These are phyloP conservation scores for Malus sieversii DNA, from an alignment of 306 rosid genomes.

Conservation along the genomic window DNA sequence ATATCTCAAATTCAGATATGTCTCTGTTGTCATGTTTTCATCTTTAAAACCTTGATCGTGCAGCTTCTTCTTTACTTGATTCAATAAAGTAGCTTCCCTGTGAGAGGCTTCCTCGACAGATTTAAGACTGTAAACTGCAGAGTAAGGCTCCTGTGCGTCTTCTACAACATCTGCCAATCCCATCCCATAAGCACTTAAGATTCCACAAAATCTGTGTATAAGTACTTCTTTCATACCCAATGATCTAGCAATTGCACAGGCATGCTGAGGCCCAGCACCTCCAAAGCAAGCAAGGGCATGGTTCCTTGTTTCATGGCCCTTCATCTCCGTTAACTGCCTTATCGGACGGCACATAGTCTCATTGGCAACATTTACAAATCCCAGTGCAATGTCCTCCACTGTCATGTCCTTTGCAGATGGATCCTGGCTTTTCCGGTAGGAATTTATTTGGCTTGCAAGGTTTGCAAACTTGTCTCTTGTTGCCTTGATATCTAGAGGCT, in stretches of 20 bases:
- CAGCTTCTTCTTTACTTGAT: conserved; percentile 62
- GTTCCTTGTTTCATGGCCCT: conserved; percentile 88
- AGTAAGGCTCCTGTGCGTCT: conserved; percentile 88
- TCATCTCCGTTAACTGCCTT: conserved; percentile 93
- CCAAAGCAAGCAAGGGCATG: conserved; percentile 99
- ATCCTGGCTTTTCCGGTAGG: conserved; percentile 55
- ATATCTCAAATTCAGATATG: conserved; percentile 81
- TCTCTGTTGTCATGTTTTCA: conserved; percentile 55
- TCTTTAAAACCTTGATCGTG: conserved; percentile 70
- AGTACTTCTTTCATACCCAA: conserved; percentile 91
- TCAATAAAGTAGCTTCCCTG: conserved; percentile 53
- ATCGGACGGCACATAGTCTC: conserved; percentile 97
- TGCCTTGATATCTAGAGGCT: conserved; percentile 63
- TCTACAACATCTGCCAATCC: conserved; percentile 97
- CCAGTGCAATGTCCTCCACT: conserved; percentile 76
- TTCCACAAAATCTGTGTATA: conserved; percentile 84
- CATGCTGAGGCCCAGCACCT: conserved; percentile 98
- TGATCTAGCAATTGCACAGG: conserved; percentile 92
- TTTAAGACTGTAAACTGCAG: conserved; percentile 56
- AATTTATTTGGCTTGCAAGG: conserved; percentile 66
- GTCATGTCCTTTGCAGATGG: conserved; percentile 66
- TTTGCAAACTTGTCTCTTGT: conserved; percentile 64
- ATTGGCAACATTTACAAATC: conserved; percentile 90
- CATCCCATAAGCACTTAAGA: conserved; percentile 95
- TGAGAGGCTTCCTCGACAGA: conserved; percentile 50